Evolutionary conservation across 495 filamentous ascomycete species (phyloP).

Genomic region (Entonaema liquescens): DNA sequence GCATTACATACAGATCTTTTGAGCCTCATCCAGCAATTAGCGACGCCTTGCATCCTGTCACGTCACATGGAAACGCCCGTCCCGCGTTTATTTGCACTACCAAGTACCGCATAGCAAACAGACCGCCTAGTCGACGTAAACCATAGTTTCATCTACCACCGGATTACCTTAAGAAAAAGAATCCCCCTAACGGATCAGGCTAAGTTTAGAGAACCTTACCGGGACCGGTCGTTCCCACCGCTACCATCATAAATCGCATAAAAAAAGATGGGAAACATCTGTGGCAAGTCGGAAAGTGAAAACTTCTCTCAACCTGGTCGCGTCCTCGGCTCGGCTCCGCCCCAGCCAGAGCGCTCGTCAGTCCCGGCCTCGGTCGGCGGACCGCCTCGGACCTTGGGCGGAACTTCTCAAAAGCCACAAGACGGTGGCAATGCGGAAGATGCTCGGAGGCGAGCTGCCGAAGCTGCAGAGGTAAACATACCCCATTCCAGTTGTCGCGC

Average conservation of each 20-base stretch:
- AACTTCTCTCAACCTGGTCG: conserved; percentile 72
- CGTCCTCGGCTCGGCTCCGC: conserved; percentile 62
- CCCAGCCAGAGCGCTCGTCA: conserved; percentile 46
- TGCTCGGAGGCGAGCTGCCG: conserved; percentile 67
- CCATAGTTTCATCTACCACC: neutral
- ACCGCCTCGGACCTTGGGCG: conserved; percentile 66
- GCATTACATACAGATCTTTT: conserved; percentile 21
- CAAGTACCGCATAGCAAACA: conserved; percentile 3
- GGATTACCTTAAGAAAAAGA: neutral
- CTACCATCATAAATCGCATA: neutral
- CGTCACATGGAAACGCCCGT: conserved; percentile 14
- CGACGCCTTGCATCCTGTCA: conserved; percentile 16
- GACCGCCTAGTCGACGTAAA: conserved; percentile 7
- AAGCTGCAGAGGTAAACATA: conserved; percentile 70
- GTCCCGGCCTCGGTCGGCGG: conserved; percentile 56
- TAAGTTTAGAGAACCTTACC: conserved; percentile 13
- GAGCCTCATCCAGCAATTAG: conserved; percentile 30
- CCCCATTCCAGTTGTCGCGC: neutral
- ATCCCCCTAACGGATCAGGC: neutral
- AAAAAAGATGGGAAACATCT: conserved; percentile 75
- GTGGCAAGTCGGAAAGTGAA: conserved; percentile 69
- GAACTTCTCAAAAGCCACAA: conserved; percentile 23
- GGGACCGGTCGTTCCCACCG: conserved; percentile 1
- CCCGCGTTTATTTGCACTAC: neutral
- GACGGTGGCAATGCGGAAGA: conserved; percentile 50